Base-by-base conservation (phyloP, 495 filamentous ascomycete species). In the Glarea lozoyensis region DNA sequence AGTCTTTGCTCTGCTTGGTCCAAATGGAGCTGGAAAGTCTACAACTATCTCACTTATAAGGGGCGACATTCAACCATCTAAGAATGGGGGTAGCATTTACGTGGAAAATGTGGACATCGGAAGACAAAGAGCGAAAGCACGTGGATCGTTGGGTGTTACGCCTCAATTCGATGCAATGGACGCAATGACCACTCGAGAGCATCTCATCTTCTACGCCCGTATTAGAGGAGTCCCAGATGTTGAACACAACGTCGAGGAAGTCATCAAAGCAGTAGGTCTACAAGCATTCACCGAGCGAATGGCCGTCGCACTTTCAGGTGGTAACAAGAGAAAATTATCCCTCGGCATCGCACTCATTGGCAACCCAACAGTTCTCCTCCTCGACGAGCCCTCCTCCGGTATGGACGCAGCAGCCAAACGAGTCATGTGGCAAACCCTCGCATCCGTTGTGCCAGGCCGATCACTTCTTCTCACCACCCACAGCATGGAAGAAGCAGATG, bases 21-120 rank as follows among this genome's bases (percentile, higher is more conserved):
- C 87, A 16, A 94, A 94, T 57, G 88, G 86, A 18, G 88, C 88
- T 1, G 88, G 88, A 36, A 94, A 94, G 55, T 82, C 77, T 3
- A 92, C 86, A 3, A 90, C 81, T 5, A 89, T 94, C 60, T 80
- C 74, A 13, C 65, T 93, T 27, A 84, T 94, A 59, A 75, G 88
- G 43, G 88, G 86, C n/a, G 87, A 94, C 50, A 69, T 88, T 39
- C 72, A 75, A 22, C 85, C 86, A 0, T 68, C 69, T 32, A 57
- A 61, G 24, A 63, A 65, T 42, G 53, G 58, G 6, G 81, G 82
- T 42, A 81, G 88, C 39, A 74, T 94, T 29, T 76, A 82, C 20
- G 52, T 35, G 40, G 84, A 92, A 55, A 68, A 82, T 48, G 70
- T 77, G 20, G 79, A 78, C 17, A 76, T 93, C 34, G 73, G 73